These are phyloP conservation scores for Hygrophila difformis DNA, from an alignment of 257 asterid species.

Conservation along the genomic window DNA sequence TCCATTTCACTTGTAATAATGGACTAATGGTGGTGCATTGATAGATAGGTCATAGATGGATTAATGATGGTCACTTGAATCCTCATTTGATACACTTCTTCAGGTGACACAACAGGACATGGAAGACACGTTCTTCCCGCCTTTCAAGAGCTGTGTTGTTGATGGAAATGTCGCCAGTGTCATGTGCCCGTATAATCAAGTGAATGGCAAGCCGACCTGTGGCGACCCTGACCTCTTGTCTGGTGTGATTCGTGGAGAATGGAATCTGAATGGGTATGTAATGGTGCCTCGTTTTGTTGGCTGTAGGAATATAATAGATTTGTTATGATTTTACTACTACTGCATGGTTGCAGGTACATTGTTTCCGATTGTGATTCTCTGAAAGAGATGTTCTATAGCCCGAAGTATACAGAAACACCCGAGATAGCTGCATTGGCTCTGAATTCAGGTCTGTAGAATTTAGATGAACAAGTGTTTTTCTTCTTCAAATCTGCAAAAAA, in stretches of 20 bases:
- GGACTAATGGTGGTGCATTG: no score
- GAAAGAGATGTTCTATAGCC: constrained; percentile 48
- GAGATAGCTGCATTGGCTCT: constrained; percentile 79
- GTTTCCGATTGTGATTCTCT: constrained; percentile 89
- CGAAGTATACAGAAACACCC: constrained; percentile 79
- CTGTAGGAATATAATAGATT: constrained; percentile 41
- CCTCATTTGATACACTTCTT: neutral
- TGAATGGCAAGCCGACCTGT: constrained; percentile 63
- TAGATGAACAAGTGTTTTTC: no score
- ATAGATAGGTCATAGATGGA: no score
- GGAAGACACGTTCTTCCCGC: constrained; percentile 64
- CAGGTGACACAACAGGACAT: constrained; percentile 61
- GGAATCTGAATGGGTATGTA: constrained; percentile 58
- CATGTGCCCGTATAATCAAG: constrained; percentile 72
- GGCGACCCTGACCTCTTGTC: constrained; percentile 47
- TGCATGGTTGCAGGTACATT: constrained; percentile 77
- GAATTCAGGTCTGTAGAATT: constrained; percentile 41
- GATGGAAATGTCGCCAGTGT: constrained; percentile 76
- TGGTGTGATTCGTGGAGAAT: constrained; percentile 50
- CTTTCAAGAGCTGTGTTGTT: constrained; percentile 60
- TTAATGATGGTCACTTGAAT: neutral
- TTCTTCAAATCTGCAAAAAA: no score
- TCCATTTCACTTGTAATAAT: no score
- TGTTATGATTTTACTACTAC: no score
- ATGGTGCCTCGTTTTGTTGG: constrained; percentile 61